Evolutionary conservation across 1,284 basidiomycete genomes (phyloP).

Genomic region (Lignosus rhinocerotis): DNA sequence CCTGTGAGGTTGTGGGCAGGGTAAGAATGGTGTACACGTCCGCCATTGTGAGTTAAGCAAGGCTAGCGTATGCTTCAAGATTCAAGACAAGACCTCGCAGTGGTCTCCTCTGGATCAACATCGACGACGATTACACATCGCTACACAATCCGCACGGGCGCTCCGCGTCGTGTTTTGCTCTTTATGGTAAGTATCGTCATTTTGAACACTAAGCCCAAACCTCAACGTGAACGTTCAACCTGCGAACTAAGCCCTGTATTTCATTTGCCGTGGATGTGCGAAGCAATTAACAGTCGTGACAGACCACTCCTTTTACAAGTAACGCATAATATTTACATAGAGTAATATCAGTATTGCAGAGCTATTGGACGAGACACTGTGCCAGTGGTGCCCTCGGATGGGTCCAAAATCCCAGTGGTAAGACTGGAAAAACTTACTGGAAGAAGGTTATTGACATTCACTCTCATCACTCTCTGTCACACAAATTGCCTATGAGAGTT

Average conservation of each 20-base stretch:
- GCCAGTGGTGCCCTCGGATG: too few species aligned
- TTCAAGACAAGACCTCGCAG: too few species aligned
- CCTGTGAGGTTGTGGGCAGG: conserved; percentile 54
- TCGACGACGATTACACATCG: background rate
- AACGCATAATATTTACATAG: too few species aligned
- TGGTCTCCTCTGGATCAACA: background rate
- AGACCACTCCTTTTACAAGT: background rate
- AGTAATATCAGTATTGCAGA: too few species aligned
- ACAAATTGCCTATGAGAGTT: too few species aligned
- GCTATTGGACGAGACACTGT: too few species aligned
- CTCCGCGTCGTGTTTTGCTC: conserved; percentile 8
- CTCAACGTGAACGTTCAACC: too few species aligned
- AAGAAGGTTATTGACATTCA: too few species aligned
- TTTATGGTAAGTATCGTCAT: conserved; percentile 12
- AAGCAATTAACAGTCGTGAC: background rate
- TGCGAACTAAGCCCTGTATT: background rate
- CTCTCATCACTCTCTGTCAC: too few species aligned
- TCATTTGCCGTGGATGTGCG: background rate
- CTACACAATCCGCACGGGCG: background rate
- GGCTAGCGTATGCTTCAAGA: background rate
- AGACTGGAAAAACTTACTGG: too few species aligned
- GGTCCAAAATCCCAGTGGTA: too few species aligned
- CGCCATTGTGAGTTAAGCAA: conserved; percentile 9
- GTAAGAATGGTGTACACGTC: conserved; percentile 44
- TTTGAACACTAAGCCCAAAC: background rate